Conservation (phyloP, 495 filamentous ascomycete species). For the Aspergillus haitiensis region DNA sequence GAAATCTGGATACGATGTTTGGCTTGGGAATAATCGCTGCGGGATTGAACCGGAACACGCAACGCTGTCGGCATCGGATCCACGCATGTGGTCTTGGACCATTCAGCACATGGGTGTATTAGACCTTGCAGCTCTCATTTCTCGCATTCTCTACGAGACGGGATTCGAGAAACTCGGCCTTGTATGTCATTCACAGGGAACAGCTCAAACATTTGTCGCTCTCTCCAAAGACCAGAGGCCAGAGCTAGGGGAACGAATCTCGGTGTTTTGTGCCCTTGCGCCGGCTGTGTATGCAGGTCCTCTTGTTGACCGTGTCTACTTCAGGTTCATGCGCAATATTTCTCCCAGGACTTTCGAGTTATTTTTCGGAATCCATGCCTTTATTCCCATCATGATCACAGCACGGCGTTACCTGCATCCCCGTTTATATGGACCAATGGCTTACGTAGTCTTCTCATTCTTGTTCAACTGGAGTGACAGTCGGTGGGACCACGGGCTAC, state of each 20-base stretch:
- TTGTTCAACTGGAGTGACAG: slow-evolving; percentile 87
- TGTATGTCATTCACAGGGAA: slow-evolving; percentile 88
- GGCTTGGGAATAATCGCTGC: slow-evolving; percentile 94
- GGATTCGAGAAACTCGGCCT: slow-evolving; percentile 82
- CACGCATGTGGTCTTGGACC: slow-evolving; percentile 97
- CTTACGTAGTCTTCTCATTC: slow-evolving; percentile 87
- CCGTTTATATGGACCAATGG: slow-evolving; percentile 75
- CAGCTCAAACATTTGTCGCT: slow-evolving; percentile 85
- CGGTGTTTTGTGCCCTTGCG: slow-evolving; percentile 89
- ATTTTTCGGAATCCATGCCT: slow-evolving; percentile 90
- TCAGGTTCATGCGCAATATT: slow-evolving; percentile 87
- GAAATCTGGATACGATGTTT: slow-evolving; percentile 94
- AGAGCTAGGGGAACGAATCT: slow-evolving; percentile 79
- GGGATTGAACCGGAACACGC: slow-evolving; percentile 78
- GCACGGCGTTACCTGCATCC: slow-evolving; percentile 68
- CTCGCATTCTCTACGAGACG: slow-evolving; percentile 78
- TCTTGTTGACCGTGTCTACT: slow-evolving; percentile 81
- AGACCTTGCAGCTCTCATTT: slow-evolving; percentile 85
- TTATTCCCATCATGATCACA: slow-evolving; percentile 93
- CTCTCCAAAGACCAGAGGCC: slow-evolving; percentile 91
- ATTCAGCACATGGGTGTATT: slow-evolving; percentile 91
- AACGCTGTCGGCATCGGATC: slow-evolving; percentile 68
- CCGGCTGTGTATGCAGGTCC: slow-evolving; percentile 91
- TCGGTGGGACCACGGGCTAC: slow-evolving; percentile 80
- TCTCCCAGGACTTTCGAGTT: slow-evolving; percentile 73